Evolutionary conservation across 208 protist species (phyloP).

Genomic region (Novymonas esmeraldas): DNA sequence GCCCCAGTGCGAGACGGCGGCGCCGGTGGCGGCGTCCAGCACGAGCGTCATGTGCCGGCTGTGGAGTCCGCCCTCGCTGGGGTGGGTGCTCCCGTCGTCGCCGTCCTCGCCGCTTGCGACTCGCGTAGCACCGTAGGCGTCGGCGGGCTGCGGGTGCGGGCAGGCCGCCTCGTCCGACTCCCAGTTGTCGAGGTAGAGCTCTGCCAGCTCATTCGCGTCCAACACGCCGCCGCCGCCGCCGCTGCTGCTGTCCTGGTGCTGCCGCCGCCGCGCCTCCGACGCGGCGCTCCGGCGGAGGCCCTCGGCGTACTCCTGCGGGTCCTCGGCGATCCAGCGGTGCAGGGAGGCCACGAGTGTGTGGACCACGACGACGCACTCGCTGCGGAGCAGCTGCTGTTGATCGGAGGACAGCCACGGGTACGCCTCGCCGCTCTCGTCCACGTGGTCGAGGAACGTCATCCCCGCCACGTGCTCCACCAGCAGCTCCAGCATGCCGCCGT

Average conservation of each 20-base stretch:
- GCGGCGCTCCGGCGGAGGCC: conserved; percentile 6
- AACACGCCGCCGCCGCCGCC: neutral
- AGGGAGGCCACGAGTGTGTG: conserved; percentile 66
- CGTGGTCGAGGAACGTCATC: conserved; percentile 61
- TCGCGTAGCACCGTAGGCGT: neutral
- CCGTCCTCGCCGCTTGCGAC: neutral
- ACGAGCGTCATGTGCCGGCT: conserved; percentile 10
- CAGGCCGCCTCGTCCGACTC: conserved; percentile 10
- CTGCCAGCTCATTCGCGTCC: conserved; percentile 22
- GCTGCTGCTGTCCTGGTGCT: conserved; percentile 16
- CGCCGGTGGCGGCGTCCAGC: conserved; percentile 5
- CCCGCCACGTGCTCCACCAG: conserved; percentile 75
- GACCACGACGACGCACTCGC: conserved; percentile 64
- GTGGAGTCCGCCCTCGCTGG: neutral
- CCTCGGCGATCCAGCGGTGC: conserved; percentile 77
- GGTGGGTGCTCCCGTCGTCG: conserved; percentile 2
- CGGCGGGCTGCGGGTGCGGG: neutral
- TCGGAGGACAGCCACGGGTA: conserved; percentile 66
- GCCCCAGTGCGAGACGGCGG: conserved; percentile 24
- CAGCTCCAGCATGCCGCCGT: conserved; percentile 80
- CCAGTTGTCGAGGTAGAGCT: conserved; percentile 55
- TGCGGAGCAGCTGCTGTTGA: conserved; percentile 79
- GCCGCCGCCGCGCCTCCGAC: conserved; percentile 8
- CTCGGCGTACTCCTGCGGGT: conserved; percentile 64
- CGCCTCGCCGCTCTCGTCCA: conserved; percentile 36